These are phyloP conservation scores for Beverwykella pulmonaria DNA, from an alignment of 495 filamentous ascomycete species.

Conservation along the genomic window DNA sequence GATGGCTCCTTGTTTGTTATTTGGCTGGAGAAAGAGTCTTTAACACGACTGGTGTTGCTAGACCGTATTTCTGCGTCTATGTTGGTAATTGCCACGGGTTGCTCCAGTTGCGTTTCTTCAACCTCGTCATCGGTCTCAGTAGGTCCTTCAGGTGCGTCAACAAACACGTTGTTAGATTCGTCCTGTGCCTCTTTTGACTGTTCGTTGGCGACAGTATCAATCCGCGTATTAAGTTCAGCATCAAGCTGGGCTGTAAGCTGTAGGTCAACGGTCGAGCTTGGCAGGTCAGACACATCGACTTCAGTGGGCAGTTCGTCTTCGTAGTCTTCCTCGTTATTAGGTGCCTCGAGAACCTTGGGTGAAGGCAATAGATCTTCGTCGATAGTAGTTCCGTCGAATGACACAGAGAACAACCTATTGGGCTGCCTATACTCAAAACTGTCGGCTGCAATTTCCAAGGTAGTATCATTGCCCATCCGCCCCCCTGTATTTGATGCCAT, in stretches of 20 bases:
- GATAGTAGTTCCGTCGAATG: slow-evolving; percentile 21
- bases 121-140: slow-evolving; percentile 1
- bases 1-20: not conserved
- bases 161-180: slow-evolving; percentile 8
- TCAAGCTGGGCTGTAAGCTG: slow-evolving; percentile 29
- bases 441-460: slow-evolving; percentile 8
- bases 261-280: slow-evolving; percentile 25
- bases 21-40: slow-evolving; percentile 20
- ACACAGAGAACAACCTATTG: not conserved
- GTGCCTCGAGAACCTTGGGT: not conserved
- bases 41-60: slow-evolving; percentile 27
- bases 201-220: not conserved
- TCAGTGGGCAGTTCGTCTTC: slow-evolving; percentile 11
- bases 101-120: slow-evolving; percentile 3
- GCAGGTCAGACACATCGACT: slow-evolving; percentile 4
- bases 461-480: not conserved
- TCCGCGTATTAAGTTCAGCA: slow-evolving; percentile 20
- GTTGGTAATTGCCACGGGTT: too few species aligned
- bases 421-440: slow-evolving; percentile 28
- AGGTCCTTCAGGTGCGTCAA: slow-evolving; percentile 2
- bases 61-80: not conserved
- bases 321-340: not conserved
- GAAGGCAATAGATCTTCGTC: slow-evolving; percentile 6
- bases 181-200: not conserved
- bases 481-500: not conserved